Percentiles rank a stretch among this genome's conserved stretches.
phyloP scores from a whole-genome alignment of 2,329 filamentous ascomycete genomes.

The Blastomyces gilchristii region DNA sequence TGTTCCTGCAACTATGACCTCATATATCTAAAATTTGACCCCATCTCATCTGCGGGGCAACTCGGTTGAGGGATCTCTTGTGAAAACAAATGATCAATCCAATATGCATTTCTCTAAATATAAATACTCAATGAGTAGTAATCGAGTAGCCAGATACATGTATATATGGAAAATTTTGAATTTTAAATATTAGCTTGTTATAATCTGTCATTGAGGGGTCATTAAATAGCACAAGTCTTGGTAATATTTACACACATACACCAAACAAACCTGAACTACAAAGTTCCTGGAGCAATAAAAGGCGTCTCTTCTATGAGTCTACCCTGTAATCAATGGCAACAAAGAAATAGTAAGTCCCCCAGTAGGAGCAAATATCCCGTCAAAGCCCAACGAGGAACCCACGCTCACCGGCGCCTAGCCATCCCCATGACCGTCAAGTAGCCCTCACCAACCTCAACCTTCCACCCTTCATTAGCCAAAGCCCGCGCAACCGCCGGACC shows the following conservation, averaged over 20 bases:
- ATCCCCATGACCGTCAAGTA: constrained; percentile 59
- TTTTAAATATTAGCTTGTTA: too few species aligned
- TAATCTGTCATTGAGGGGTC: too few species aligned
- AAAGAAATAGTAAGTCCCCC: neutral
- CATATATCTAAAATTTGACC: neutral
- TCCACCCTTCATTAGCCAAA: constrained; percentile 73
- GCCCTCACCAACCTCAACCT: constrained; percentile 60
- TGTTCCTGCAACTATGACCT: neutral
- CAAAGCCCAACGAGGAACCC: neutral
- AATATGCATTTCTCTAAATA: neutral
- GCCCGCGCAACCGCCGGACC: constrained; percentile 70
- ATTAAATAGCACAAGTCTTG: too few species aligned
- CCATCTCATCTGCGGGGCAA: neutral
- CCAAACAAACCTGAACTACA: too few species aligned
- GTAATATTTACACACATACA: too few species aligned
- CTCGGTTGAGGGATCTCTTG: neutral
- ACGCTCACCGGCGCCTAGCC: constrained; percentile 22
- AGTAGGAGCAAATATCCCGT: neutral
- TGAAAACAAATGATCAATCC: neutral
- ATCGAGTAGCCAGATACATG: too few species aligned
- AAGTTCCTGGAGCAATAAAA: neutral
- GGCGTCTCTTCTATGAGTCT: neutral
- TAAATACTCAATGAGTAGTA: neutral
- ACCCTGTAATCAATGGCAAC: neutral
- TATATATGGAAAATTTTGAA: too few species aligned